Conservation (phyloP, 176 grass and related monocot species). For the Cymbopogon citratus region DNA sequence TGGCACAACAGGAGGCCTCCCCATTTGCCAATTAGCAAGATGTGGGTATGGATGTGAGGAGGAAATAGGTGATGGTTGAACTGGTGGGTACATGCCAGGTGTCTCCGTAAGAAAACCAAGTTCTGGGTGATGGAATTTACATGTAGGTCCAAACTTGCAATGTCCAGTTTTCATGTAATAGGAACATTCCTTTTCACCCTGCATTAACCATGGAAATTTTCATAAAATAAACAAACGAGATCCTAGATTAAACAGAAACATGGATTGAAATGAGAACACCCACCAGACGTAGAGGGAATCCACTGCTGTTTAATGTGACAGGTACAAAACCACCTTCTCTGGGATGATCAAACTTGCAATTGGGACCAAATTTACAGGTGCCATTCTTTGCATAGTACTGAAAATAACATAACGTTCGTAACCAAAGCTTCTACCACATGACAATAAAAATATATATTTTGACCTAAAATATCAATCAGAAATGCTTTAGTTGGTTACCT, state of each 20-base stretch:
- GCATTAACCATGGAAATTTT: slow-evolving; percentile 16
- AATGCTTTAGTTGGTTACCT: slow-evolving; percentile 44
- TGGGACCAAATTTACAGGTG: slow-evolving; percentile 74
- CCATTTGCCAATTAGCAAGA: slow-evolving; percentile 57
- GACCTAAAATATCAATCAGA: neutral
- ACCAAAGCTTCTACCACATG: neutral
- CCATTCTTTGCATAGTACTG: slow-evolving; percentile 92
- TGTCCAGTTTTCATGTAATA: slow-evolving; percentile 88
- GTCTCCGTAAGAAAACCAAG: slow-evolving; percentile 25
- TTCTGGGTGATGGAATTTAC: slow-evolving; percentile 87
- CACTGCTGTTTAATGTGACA: slow-evolving; percentile 54
- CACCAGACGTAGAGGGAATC: slow-evolving; percentile 66
- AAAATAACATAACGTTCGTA: neutral
- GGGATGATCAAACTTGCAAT: slow-evolving; percentile 90
- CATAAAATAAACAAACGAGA: slow-evolving; percentile 15
- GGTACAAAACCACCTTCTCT: slow-evolving; percentile 50
- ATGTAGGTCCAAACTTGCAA: slow-evolving; percentile 81
- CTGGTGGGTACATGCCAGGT: slow-evolving; percentile 48
- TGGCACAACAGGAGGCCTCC: slow-evolving; percentile 60
- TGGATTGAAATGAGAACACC: slow-evolving; percentile 24
- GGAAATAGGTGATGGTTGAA: slow-evolving; percentile 45
- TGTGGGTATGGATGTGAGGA: slow-evolving; percentile 63
- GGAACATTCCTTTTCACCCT: slow-evolving; percentile 92
- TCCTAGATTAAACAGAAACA: neutral
- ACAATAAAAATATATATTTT: neutral